Percentiles rank a stretch among this genome's conserved stretches.
Conservation (phyloP, 2,329 filamentous ascomycete species). For the Penicillium crustosum region DNA sequence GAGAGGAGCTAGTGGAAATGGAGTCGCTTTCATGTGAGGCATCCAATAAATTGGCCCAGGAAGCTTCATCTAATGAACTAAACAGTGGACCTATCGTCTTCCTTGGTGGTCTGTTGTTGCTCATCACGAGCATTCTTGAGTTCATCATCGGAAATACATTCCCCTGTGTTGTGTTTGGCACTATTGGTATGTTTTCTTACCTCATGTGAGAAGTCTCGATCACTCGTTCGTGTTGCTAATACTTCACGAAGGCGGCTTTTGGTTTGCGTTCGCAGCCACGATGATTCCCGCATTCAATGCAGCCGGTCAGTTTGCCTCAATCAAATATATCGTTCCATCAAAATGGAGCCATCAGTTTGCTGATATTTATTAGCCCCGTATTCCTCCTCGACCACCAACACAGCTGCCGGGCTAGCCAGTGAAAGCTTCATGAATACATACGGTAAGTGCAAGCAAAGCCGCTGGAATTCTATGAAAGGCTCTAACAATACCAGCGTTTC, state of each 20-base stretch:
- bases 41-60: neutral
- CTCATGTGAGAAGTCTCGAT: neutral
- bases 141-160: conserved; percentile 62
- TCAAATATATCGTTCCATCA: conserved; percentile 56
- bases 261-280: conserved; percentile 57
- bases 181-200: conserved; percentile 43
- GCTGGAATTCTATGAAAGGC: neutral
- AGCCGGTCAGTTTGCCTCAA: conserved; percentile 46
- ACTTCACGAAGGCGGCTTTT: conserved; percentile 48
- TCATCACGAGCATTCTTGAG: conserved; percentile 55
- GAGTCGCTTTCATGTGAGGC: conserved; percentile 27
- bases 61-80: neutral
- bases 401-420: conserved; percentile 25
- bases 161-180: conserved; percentile 57
- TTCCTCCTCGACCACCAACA: conserved; percentile 28
- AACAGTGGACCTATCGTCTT: conserved; percentile 52
- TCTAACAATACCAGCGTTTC: conserved; percentile 47
- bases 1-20: conserved; percentile 28
- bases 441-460: conserved; percentile 5
- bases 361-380: conserved; percentile 21
- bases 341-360: conserved; percentile 13
- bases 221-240: neutral
- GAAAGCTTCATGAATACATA: conserved; percentile 26
- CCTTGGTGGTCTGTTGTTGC: conserved; percentile 56
- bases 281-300: conserved; percentile 56